Base-by-base conservation (phyloP, 371 early-diverging fungal species). In the Coemansia sp. region DNA sequence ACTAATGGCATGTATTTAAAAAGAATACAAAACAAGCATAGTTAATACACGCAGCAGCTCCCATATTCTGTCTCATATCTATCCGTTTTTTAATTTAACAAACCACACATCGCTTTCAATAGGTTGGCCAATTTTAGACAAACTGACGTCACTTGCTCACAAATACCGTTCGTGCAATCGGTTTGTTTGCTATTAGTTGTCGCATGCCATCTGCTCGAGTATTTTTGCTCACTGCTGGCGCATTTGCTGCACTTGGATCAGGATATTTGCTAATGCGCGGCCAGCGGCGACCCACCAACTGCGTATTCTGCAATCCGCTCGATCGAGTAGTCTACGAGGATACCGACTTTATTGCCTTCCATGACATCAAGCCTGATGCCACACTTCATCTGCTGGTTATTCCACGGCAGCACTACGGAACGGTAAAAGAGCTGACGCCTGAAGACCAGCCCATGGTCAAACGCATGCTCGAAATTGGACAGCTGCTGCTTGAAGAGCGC, bases 351-450 rank as follows among this genome's bases (percentile, higher is more conserved):
- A 60, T 83, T 3, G 85, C 76, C 5, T 85, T 86, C 63, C 71
- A 82, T 49, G 86, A 86, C 65, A 82, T 78, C 24, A 74, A 71
- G 56, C 86, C 86, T 2, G 72, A 80, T 13, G 85, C 84, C 4
- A 21, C 32, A 15, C 46, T 73, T 24, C 86, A 86, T 65, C 65
- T 84, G 13, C 75, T 83, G 13, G 71, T 86, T 11, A 73, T 84
- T 19, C 86, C 86, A 0, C 70, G 75, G 32, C n/a, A 32, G 21
- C 86, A 86, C 65, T 66, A 75, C 13, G 82, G 82, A 26, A 67
- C 69, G 13, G 51, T 76, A 57, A 67, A 60, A 17, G 70, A 70
- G 57, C 66, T 74, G 53, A 40, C 29, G 5, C 8, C 61, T 1
- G 54, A 28, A 12, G 61, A 80, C 41, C 55, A 75, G 32, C 64